A percentile compares a stretch with the other conserved stretches of the same genome.
These are phyloP conservation scores for Aureobasidium sp. DNA, from an alignment of 2,329 filamentous ascomycete genomes.

Conservation along the genomic window DNA sequence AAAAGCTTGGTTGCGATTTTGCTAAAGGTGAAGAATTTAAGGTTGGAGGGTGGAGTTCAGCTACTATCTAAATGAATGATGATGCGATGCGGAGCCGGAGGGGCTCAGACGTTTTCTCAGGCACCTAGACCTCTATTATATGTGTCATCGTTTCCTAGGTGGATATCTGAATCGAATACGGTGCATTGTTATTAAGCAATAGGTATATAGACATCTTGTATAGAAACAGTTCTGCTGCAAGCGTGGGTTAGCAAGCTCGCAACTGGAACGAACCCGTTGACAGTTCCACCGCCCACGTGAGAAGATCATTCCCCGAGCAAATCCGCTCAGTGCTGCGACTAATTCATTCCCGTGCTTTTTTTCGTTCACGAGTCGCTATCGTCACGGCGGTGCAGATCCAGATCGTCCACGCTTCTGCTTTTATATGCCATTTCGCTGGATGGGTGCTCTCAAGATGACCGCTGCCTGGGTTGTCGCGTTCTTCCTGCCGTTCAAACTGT, in stretches of 20 bases:
- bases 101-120: neutral
- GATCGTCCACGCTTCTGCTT: neutral
- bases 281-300: neutral
- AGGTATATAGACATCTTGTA: neutral
- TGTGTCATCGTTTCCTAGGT: neutral
- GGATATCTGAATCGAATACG: neutral
- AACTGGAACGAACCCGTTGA: neutral
- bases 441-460: neutral
- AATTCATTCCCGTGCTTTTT: neutral
- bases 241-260: neutral
- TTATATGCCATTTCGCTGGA: neutral
- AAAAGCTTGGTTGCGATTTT: conserved; percentile 1
- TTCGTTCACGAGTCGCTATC: neutral
- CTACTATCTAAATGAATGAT: neutral
- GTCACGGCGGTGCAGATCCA: neutral
- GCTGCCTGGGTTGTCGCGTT: neutral
- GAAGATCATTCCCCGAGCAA: neutral
- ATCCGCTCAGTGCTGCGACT: neutral
- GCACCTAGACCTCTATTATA: neutral
- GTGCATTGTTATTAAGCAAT: neutral
- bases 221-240: neutral
- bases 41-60: neutral
- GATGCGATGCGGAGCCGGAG: neutral
- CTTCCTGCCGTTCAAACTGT: neutral
- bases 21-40: neutral